Evolutionary conservation across 169 alveolate genomes (phyloP).

Genomic region (Pseudocohnilembus persalinus): DNA sequence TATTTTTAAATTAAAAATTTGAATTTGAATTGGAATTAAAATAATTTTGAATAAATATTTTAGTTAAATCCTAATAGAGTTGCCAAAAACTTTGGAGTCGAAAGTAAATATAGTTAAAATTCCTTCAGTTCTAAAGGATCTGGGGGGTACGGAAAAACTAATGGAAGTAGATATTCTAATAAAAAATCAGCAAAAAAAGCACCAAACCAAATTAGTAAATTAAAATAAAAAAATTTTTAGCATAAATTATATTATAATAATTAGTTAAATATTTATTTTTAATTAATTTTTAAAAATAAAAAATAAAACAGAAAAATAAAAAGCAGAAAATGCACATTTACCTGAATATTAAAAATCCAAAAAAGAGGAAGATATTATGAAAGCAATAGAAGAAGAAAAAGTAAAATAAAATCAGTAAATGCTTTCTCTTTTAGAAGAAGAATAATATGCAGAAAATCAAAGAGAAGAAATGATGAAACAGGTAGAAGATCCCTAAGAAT

Average conservation of each 20-base stretch:
- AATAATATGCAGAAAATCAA: slow-evolving; percentile 33
- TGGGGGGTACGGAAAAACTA: no score
- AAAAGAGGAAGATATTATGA: slow-evolving; percentile 9
- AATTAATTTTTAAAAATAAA: not conserved
- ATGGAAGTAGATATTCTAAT: no score
- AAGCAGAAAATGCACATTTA: not conserved
- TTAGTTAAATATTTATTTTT: not conserved
- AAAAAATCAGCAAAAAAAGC: not conserved
- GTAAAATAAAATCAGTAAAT: slow-evolving; percentile 27
- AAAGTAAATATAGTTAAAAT: not conserved
- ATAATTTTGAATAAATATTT: not conserved
- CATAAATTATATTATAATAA: not conserved
- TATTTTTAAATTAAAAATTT: slow-evolving; percentile 1
- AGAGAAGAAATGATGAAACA: slow-evolving; percentile 30
- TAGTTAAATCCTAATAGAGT: not conserved
- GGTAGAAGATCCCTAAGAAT: slow-evolving; percentile 32
- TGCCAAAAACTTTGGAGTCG: not conserved
- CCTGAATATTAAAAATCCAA: not conserved
- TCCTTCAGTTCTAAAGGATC: not conserved
- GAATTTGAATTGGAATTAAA: not conserved
- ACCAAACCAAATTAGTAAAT: not conserved
- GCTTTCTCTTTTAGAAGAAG: slow-evolving; percentile 26
- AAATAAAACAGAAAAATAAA: not conserved
- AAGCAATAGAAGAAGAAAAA: slow-evolving; percentile 31
- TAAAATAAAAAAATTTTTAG: not conserved